Conservation (phyloP, 108 stramenopile genomes). For the Fistulifera pelliculosa region DNA sequence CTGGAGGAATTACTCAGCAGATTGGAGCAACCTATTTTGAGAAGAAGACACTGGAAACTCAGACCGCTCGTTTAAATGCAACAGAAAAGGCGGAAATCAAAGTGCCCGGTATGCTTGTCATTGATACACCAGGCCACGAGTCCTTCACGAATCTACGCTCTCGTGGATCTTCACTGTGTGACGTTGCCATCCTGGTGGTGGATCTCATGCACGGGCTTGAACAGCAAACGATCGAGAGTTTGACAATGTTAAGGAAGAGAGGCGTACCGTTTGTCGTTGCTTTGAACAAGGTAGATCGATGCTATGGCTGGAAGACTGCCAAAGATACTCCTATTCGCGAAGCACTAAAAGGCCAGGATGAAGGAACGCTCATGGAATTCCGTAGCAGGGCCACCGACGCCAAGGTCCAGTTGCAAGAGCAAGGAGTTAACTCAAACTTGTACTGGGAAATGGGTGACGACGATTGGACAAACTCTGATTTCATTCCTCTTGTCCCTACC, state of each 20-base stretch:
- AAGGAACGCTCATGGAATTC: constrained; percentile 88
- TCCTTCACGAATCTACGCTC: constrained; percentile 95
- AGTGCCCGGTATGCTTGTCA: constrained; percentile 95
- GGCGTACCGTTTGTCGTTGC: constrained; percentile 97
- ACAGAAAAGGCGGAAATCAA: constrained; percentile 81
- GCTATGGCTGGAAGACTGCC: constrained; percentile 94
- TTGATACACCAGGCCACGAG: constrained; percentile 99
- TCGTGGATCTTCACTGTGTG: constrained; percentile 94
- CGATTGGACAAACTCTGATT: constrained; percentile 83
- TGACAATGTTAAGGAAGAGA: constrained; percentile 86
- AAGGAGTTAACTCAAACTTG: constrained; percentile 96
- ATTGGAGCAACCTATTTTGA: constrained; percentile 99
- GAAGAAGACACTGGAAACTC: constrained; percentile 78
- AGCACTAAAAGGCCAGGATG: constrained; percentile 84
- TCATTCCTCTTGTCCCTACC: constrained; percentile 94
- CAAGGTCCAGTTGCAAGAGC: constrained; percentile 83
- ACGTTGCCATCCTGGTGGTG: constrained; percentile 98
- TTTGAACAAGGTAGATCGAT: constrained; percentile 98
- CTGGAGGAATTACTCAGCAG: constrained; percentile 99
- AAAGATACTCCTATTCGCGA: constrained; percentile 90
- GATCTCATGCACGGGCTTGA: constrained; percentile 99
- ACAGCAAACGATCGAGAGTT: constrained; percentile 98
- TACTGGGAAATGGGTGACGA: constrained; percentile 99
- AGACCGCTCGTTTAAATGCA: constrained; percentile 77
- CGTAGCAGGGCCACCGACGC: constrained; percentile 72